These are phyloP conservation scores for Ulota crispa DNA, from an alignment of 225 moss, liverwort and hornwort genomes.

Conservation along the genomic window DNA sequence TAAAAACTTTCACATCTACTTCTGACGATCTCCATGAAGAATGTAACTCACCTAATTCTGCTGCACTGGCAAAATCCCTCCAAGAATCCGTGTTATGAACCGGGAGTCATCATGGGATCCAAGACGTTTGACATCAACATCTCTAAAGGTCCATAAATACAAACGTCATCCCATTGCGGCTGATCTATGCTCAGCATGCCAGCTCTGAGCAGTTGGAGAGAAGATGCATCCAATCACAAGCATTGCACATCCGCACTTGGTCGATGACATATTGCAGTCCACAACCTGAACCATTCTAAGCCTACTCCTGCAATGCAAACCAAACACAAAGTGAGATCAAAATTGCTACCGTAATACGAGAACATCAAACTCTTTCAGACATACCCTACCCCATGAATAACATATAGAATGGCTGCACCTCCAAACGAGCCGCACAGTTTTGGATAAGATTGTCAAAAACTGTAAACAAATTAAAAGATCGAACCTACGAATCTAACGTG, in stretches of 20 bases:
- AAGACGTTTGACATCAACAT: neutral
- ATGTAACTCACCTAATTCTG: constrained; percentile 12
- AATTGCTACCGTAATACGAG: neutral
- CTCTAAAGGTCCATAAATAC: constrained; percentile 8
- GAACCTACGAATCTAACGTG: neutral
- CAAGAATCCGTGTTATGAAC: neutral
- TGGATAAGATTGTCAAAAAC: neutral
- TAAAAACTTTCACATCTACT: neutral
- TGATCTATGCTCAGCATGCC: neutral
- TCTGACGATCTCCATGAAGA: neutral
- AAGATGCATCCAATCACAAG: neutral
- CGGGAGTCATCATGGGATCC: neutral
- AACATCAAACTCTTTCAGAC: neutral
- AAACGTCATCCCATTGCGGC: constrained; percentile 27
- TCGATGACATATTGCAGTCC: constrained; percentile 5
- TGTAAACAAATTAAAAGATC: neutral
- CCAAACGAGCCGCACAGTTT: neutral
- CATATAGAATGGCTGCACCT: neutral
- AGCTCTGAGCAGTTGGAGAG: constrained; percentile 6
- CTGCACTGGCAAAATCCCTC: neutral
- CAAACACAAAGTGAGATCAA: neutral
- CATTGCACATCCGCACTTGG: constrained; percentile 1
- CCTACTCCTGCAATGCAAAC: constrained; percentile 21
- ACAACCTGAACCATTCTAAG: neutral
- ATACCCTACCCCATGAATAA: neutral